A percentile compares a stretch with the other conserved stretches of the same genome.
Conservation (phyloP, 257 asterid species). For the Solanum medicagineum region DNA sequence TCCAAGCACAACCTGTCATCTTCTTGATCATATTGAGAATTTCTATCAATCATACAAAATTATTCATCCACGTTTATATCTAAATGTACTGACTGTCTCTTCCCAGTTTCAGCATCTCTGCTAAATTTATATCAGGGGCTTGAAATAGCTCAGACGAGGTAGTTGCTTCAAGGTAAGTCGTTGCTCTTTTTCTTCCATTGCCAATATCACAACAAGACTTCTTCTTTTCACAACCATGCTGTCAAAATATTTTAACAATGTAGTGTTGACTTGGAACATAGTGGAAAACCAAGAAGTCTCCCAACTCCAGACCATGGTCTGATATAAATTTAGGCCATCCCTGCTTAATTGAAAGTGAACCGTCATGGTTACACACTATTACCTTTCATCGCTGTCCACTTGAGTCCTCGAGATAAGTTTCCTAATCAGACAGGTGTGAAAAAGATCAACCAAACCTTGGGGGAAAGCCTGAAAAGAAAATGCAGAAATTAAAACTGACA, state of each 20-base stretch:
- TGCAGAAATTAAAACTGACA: background rate
- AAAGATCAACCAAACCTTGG: constrained; percentile 21
- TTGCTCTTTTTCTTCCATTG: background rate
- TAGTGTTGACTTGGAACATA: constrained; percentile 21
- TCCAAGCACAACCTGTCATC: too few relatives aligned
- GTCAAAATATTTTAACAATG: constrained; percentile 29
- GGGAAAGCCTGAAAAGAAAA: constrained; percentile 42
- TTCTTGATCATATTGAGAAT: too few relatives aligned
- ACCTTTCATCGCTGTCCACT: constrained; percentile 29
- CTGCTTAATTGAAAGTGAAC: constrained; percentile 24
- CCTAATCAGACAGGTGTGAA: constrained; percentile 13
- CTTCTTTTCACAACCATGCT: constrained; percentile 20
- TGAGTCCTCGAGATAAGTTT: constrained; percentile 37
- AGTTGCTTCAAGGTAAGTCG: background rate
- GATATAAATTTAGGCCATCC: constrained; percentile 50
- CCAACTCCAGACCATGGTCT: constrained; percentile 24
- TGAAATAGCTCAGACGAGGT: background rate
- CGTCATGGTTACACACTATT: constrained; percentile 11
- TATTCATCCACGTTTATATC: too few relatives aligned
- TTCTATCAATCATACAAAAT: too few relatives aligned
- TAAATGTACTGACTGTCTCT: too few relatives aligned
- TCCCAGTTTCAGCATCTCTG: too few relatives aligned
- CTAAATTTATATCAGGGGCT: too few relatives aligned
- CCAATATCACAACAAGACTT: background rate
- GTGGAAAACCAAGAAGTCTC: constrained; percentile 26